These are phyloP conservation scores for Neurospora tetraspora DNA, from an alignment of 495 filamentous ascomycete species.

Conservation along the genomic window DNA sequence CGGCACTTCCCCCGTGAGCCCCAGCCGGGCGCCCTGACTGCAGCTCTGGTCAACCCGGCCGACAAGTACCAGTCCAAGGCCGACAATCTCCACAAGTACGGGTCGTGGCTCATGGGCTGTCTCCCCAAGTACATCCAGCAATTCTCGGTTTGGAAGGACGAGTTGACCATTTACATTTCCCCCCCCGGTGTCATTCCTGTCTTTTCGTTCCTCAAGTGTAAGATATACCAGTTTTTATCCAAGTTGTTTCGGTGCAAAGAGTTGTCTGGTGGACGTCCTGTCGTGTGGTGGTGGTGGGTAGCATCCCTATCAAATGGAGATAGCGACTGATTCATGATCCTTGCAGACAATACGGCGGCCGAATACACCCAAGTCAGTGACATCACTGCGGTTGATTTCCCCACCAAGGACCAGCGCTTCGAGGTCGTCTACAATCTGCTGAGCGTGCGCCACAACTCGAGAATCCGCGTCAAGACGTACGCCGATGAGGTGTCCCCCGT, in stretches of 20 bases:
- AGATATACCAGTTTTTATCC: conserved; percentile 4
- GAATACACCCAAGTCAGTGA: conserved; percentile 91
- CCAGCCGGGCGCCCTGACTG: conserved; percentile 47
- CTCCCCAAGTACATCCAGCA: conserved; percentile 98
- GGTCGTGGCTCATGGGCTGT: conserved; percentile 91
- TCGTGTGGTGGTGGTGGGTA: conserved; percentile 2
- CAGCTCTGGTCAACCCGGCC: conserved; percentile 78
- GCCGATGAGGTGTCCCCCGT: conserved; percentile 94
- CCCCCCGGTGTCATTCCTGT: conserved; percentile 81
- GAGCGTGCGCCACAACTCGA: conserved; percentile 88
- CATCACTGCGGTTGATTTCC: conserved; percentile 92
- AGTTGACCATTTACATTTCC: conserved; percentile 85
- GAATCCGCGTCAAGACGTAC: conserved; percentile 98
- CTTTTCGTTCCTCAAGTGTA: conserved; percentile 86
- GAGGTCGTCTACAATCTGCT: conserved; percentile 98
- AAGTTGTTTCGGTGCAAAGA: not conserved
- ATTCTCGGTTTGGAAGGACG: conserved; percentile 99
- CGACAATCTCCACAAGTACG: conserved; percentile 81
- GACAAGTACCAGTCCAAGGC: conserved; percentile 84
- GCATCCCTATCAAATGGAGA: not conserved
- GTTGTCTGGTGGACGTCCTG: not conserved
- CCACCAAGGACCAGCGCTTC: conserved; percentile 86
- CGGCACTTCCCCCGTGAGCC: conserved; percentile 48
- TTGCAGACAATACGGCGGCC: conserved; percentile 74
- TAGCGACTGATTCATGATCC: not conserved